phyloP scores from a whole-genome alignment of 345 rosid species.

The Eucalyptus globulus region DNA sequence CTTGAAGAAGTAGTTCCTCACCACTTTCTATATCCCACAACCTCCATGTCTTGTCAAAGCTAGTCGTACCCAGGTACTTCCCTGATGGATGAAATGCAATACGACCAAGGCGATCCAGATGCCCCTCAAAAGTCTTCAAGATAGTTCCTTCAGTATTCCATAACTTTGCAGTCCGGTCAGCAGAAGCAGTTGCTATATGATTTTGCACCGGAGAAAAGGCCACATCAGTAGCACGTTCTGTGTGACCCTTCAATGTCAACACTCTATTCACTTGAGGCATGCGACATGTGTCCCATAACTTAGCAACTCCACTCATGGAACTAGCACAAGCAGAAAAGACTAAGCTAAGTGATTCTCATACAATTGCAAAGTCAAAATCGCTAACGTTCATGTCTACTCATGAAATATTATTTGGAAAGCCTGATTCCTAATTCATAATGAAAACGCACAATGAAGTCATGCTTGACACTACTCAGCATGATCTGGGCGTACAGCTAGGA shows the following conservation, averaged over 20 bases:
- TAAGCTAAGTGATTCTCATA: not conserved
- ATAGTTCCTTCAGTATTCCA: slow-evolving; percentile 84
- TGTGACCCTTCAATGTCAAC: slow-evolving; percentile 72
- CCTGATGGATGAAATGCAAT: slow-evolving; percentile 95
- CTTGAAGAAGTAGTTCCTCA: slow-evolving; percentile 85
- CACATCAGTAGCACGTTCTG: slow-evolving; percentile 87
- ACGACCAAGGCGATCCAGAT: slow-evolving; percentile 88
- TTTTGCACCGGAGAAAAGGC: slow-evolving; percentile 68
- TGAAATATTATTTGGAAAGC: not conserved
- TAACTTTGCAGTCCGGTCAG: slow-evolving; percentile 89
- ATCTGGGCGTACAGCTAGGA: not conserved
- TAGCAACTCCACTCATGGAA: slow-evolving; percentile 80
- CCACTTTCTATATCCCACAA: slow-evolving; percentile 85
- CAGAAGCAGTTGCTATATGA: slow-evolving; percentile 86
- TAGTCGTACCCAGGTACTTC: slow-evolving; percentile 79
- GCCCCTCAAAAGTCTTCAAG: slow-evolving; percentile 72
- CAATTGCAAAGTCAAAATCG: not conserved
- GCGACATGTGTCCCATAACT: slow-evolving; percentile 79
- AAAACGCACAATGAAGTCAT: not conserved
- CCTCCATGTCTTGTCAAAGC: slow-evolving; percentile 99
- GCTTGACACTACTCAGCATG: not conserved
- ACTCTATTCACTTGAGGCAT: slow-evolving; percentile 58
- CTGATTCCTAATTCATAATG: not conserved
- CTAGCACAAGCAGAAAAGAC: slow-evolving; percentile 9
- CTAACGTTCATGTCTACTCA: not conserved